These are phyloP conservation scores for Cyclotella atomus DNA, from an alignment of 108 stramenopile genomes.

Conservation along the genomic window DNA sequence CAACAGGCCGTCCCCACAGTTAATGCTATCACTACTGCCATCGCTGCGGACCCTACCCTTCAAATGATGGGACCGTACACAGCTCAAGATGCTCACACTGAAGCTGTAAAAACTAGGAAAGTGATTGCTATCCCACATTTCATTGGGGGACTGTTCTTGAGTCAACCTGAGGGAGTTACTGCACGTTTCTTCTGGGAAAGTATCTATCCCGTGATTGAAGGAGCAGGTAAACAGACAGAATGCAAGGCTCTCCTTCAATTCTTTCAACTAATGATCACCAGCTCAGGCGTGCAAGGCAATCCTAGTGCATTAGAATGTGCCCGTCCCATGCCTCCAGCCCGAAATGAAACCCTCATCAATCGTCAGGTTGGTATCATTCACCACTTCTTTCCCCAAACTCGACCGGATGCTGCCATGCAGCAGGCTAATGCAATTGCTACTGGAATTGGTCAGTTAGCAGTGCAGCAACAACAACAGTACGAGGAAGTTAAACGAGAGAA, in stretches of 20 bases:
- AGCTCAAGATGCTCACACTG: slow-evolving; percentile 10
- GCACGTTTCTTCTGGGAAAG: slow-evolving; percentile 10
- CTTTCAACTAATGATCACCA: slow-evolving; percentile 9
- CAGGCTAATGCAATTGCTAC: slow-evolving; percentile 1
- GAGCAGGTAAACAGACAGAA: slow-evolving; percentile 1
- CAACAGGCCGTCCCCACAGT: slow-evolving; percentile 6
- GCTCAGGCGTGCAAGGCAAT: not conserved
- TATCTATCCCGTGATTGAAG: slow-evolving; percentile 8
- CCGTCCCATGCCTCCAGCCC: not conserved
- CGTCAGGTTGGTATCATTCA: not conserved
- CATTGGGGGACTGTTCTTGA: slow-evolving; percentile 11
- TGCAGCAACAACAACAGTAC: slow-evolving; percentile 15
- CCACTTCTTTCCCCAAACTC: not conserved
- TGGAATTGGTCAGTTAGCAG: not conserved
- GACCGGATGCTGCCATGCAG: not conserved
- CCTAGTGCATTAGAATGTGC: not conserved
- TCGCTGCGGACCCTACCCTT: slow-evolving; percentile 5
- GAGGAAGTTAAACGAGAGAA: slow-evolving; percentile 1
- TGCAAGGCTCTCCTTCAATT: slow-evolving; percentile 10
- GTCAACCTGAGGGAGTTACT: slow-evolving; percentile 4
- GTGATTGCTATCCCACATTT: slow-evolving; percentile 22
- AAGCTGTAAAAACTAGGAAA: slow-evolving; percentile 3
- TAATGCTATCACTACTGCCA: too few relatives aligned
- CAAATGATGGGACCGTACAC: slow-evolving; percentile 10
- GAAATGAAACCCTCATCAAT: slow-evolving; percentile 5